A percentile compares a stretch with the other conserved stretches of the same genome.
Evolutionary conservation across 495 filamentous ascomycete genomes (phyloP).

Genomic region (Friedmanniomyces simplex): DNA sequence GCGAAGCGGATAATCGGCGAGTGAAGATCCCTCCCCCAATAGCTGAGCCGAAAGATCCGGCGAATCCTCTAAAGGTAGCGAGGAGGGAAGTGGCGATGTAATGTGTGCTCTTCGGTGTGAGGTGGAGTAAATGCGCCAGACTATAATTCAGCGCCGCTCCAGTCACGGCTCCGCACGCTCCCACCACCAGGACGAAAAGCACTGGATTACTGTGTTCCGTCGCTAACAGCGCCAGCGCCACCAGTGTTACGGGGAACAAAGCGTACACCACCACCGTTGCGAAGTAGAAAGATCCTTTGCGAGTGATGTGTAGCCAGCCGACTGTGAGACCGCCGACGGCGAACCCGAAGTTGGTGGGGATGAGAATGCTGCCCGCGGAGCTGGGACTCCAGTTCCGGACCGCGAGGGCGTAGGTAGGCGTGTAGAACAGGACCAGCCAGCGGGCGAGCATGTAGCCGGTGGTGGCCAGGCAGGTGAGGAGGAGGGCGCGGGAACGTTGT

Average conservation of each 20-base stretch:
- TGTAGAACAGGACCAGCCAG: constrained; percentile 68
- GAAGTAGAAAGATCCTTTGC: constrained; percentile 53
- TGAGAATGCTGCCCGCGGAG: constrained; percentile 56
- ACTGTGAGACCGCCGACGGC: constrained; percentile 57
- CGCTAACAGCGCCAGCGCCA: constrained; percentile 41
- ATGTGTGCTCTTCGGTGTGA: constrained; percentile 50
- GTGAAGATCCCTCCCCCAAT: constrained; percentile 67
- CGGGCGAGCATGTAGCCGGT: constrained; percentile 64
- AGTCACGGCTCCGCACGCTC: constrained; percentile 57
- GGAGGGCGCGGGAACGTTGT: constrained; percentile 51
- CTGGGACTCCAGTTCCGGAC: constrained; percentile 56
- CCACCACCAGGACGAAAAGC: constrained; percentile 45
- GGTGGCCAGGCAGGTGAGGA: constrained; percentile 58
- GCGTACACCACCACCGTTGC: constrained; percentile 44
- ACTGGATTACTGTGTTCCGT: constrained; percentile 36
- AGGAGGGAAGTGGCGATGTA: constrained; percentile 61
- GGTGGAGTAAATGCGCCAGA: constrained; percentile 61
- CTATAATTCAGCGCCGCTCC: constrained; percentile 67
- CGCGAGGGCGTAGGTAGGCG: constrained; percentile 62
- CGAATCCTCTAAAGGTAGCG: constrained; percentile 63
- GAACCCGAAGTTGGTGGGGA: constrained; percentile 69
- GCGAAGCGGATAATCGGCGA: constrained; percentile 43
- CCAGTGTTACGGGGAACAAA: constrained; percentile 44
- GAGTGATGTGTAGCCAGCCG: constrained; percentile 60
- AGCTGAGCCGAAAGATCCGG: constrained; percentile 63